A percentile compares a stretch with the other conserved stretches of the same genome.
Evolutionary conservation across 1,284 basidiomycete species (phyloP).

Genomic region (Cryptococcus floricola): DNA sequence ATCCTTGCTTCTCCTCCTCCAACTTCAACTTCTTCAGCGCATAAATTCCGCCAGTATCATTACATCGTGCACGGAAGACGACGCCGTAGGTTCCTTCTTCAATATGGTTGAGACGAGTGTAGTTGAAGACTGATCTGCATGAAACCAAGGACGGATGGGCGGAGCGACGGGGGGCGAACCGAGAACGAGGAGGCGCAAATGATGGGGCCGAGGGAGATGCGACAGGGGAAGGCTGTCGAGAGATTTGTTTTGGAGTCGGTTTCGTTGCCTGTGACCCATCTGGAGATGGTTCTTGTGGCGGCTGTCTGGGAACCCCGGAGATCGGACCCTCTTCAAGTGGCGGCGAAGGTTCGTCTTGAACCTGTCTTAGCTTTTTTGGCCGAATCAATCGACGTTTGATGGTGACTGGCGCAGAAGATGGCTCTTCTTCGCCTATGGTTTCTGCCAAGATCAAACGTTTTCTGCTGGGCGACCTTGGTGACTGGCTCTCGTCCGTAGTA

Average conservation of each 20-base stretch:
- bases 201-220: constrained; percentile 2
- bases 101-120: constrained; percentile 93
- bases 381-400: constrained; percentile 38
- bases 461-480: background rate
- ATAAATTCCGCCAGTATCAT: constrained; percentile 88
- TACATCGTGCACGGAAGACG: constrained; percentile 91
- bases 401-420: constrained; percentile 1
- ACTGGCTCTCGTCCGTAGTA: background rate
- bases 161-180: constrained; percentile 64
- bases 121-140: constrained; percentile 86
- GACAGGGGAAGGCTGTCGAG: constrained; percentile 1
- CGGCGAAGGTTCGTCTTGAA: constrained; percentile 8
- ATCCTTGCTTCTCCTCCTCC: constrained; percentile 95
- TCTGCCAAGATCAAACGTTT: constrained; percentile 12
- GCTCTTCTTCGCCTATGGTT: background rate
- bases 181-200: constrained; percentile 28
- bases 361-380: constrained; percentile 34
- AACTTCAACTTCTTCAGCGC: constrained; percentile 98
- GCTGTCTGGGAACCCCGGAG: background rate
- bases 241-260: constrained; percentile 4
- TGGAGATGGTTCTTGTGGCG: background rate
- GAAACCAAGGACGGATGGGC: constrained; percentile 70
- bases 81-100: constrained; percentile 99
- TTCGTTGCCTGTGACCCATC: constrained; percentile 2
- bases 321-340: constrained; percentile 2